These are phyloP conservation scores for Fusarium sp. DNA, from an alignment of 2,329 filamentous ascomycete species.

Conservation along the genomic window DNA sequence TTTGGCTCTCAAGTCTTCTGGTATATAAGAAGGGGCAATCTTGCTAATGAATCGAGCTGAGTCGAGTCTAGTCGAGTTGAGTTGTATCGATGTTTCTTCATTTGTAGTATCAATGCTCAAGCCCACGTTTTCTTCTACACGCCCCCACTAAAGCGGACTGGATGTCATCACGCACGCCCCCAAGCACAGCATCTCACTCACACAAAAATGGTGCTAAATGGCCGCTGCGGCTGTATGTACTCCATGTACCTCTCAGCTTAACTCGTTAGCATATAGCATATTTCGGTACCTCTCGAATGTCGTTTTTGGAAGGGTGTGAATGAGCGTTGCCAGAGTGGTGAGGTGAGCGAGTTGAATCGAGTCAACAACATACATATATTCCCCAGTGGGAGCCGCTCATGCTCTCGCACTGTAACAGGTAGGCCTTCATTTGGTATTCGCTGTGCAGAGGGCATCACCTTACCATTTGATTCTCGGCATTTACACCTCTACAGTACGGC, in stretches of 20 bases:
- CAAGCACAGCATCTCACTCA: slow-evolving; percentile 18
- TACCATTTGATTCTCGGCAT: slow-evolving; percentile 3
- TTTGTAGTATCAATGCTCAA: neutral
- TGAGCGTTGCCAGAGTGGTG: neutral
- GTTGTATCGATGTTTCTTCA: neutral
- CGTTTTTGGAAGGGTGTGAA: neutral
- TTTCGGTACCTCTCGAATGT: neutral
- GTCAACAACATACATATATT: neutral
- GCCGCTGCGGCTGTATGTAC: slow-evolving; percentile 42
- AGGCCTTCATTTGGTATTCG: neutral
- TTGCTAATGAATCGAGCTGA: neutral
- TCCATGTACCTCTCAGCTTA: slow-evolving; percentile 33
- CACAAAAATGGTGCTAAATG: neutral
- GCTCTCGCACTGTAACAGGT: slow-evolving; percentile 8
- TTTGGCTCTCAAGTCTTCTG: neutral
- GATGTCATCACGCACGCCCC: neutral
- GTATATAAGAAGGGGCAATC: neutral
- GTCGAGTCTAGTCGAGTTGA: neutral
- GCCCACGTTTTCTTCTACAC: slow-evolving; percentile 4
- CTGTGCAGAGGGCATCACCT: neutral
- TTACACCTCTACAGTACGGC: neutral
- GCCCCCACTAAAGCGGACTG: neutral
- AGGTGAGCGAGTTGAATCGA: slow-evolving; percentile 3
- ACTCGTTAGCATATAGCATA: neutral
- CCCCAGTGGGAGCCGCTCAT: slow-evolving; percentile 22